Base-by-base conservation (phyloP, 2,329 filamentous ascomycete species). In the Thielaviopsis populi region DNA sequence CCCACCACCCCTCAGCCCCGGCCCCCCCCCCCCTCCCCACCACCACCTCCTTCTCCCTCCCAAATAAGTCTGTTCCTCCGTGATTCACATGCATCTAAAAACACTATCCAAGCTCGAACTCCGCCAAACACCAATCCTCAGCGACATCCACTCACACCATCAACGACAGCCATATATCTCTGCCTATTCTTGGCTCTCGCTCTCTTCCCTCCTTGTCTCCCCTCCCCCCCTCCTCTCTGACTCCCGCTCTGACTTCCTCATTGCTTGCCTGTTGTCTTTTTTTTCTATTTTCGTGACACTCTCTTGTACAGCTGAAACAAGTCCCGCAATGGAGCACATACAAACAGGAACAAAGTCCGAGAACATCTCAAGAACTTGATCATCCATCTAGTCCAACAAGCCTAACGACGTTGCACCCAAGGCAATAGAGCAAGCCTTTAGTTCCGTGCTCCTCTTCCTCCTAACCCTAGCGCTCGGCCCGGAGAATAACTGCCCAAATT, bases 51-150 rank as follows among this genome's bases (percentile, higher is more conserved):
- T 19, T 17, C 48, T 30, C 46, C 46, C 7, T 33, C 53, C 27
- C 17, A 54, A 30, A 30, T 54, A 17, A 54, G 13, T 17, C 50
- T 56, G 17, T 11, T 56, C 53, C 53, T 56, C 53, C 53, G 30
- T 56, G 53, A 56, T 56, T 56, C 53, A 56, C 53, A 56, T 56
- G 17, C 53, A 56, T 56, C 53, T 56, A 56, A 56, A 56, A 56
- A 56, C 53, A 56, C 27, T 13, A n/a, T n/a, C 27, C 53, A 33
- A 33, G 50, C 27, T 56, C 27, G 13, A 56, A 30, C 6, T 15
- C 15, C 15, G 10, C 27, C 2, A 56, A 56, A n/a, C 53, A 30
- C 19, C 53, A 33, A 19, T 37, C 27, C 10, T 2, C 27, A 54
- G 15, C 50, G 17, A 56, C 27, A 56, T 8, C 24, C 43, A 10